Percentiles rank a stretch among this genome's conserved stretches.
Evolutionary conservation across 257 asterid genomes (phyloP).

Genomic region (Solanum raphanifolium): DNA sequence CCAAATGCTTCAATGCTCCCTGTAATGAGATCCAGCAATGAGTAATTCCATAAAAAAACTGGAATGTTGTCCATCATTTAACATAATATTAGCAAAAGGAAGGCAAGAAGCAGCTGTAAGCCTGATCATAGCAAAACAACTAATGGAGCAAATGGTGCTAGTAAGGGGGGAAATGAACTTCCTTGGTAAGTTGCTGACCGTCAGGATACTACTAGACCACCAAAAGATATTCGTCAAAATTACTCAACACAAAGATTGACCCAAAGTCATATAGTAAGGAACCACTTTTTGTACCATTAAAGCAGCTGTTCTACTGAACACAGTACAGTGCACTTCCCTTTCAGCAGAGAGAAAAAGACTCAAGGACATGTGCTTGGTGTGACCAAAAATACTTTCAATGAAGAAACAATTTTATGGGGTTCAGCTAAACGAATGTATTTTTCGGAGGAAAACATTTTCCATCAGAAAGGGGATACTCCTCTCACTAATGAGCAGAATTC

Average conservation of each 20-base stretch:
- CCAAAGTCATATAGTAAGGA: not conserved
- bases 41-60: not conserved
- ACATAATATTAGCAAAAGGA: not conserved
- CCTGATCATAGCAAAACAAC: not conserved
- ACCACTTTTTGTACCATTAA: not conserved
- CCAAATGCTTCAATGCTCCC: constrained; percentile 70
- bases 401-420: not conserved
- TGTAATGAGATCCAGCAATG: constrained; percentile 16
- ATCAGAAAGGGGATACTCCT: not conserved
- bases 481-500: not conserved
- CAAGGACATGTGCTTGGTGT: not conserved
- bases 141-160: not conserved
- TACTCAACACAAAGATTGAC: not conserved
- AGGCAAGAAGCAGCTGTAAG: not conserved
- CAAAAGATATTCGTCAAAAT: not conserved
- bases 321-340: not conserved
- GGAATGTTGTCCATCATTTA: not conserved
- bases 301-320: not conserved
- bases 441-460: not conserved
- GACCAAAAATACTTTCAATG: not conserved
- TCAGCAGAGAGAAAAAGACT: not conserved
- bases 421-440: not conserved
- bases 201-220: not conserved
- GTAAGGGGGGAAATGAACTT: not conserved
- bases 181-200: not conserved